Conservation (phyloP, 2,329 filamentous ascomycete species). For the Aspergillus fructus region DNA sequence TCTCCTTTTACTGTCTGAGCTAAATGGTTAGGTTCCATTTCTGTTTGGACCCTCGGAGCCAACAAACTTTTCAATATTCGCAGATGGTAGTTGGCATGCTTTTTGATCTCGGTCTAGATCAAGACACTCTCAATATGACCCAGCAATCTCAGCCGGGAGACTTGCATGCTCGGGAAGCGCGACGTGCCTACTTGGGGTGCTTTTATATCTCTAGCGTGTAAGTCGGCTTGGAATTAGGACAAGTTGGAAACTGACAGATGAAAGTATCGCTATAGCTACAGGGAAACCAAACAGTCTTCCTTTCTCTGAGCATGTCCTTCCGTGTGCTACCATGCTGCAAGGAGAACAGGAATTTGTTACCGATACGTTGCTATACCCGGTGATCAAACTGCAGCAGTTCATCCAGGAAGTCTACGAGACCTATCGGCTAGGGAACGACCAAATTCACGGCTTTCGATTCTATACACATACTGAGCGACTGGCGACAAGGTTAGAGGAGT, state of each 20-base stretch:
- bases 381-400: not conserved
- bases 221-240: not conserved
- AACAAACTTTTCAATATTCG: constrained; percentile 1
- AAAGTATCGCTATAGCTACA: not conserved
- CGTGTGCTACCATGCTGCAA: not conserved
- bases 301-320: not conserved
- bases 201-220: constrained; percentile 6
- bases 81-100: constrained; percentile 1
- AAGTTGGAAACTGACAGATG: not conserved
- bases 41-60: not conserved
- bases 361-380: constrained; percentile 1
- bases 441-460: not conserved
- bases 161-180: not conserved
- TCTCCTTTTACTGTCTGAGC: not conserved
- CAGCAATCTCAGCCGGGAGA: not conserved
- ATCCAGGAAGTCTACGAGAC: not conserved
- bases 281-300: not conserved
- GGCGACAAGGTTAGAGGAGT: not conserved
- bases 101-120: not conserved
- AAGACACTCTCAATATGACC: not conserved
- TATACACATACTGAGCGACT: not conserved
- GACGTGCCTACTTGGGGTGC: constrained; percentile 1
- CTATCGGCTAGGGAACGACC: not conserved
- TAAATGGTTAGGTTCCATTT: constrained; percentile 3
- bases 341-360: not conserved